Base-by-base conservation (phyloP, 1,284 basidiomycete genomes). In the Rhizoctonia solani region DNA sequence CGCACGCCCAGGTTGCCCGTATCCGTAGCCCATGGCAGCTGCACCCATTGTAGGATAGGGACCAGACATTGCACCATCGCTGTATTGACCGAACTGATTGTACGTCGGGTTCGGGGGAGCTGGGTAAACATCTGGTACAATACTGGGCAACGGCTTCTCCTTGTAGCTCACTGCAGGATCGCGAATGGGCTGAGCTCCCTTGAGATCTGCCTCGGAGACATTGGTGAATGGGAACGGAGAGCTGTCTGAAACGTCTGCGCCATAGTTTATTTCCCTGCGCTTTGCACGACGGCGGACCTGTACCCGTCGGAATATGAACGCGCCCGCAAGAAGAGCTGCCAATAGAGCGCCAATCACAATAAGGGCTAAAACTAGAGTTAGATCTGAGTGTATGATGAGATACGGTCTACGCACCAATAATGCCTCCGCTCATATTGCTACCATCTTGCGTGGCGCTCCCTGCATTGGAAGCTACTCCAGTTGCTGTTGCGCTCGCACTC, bases 211-310 rank as follows among this genome's bases (percentile, higher is more conserved):
- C 39, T 65, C 61, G 37, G 61, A 65, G 30, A 65, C 61, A 30
- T 53, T 65, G 50, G 61, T 53, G 49, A 65, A 65, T 32, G 61
- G 61, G 61, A 65, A 65, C 27, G 47, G 61, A 50, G 58, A 37
- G 29, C 29, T 46, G 23, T 65, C 61, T 19, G 49, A 37, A 29
- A 65, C 21, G 13, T 50, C 61, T 16, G 61, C 49, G 29, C 61
- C 61, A 44, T 42, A 65, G 39, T 65, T 65, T 27, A 53, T 65
- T 29, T 42, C 61, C 27, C 61, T 65, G 34, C 61, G 61, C 50
- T 65, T 65, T 1, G 49, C 49, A 25, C 61, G 61, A 8, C 61
- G 61, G 25, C 54, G 27, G 39, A 65, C 61, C 49, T 65, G 61
- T 47, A 65, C 37, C 5, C 61, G 61, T 4, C 61, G 61, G 50